These are phyloP conservation scores for Chalaropsis thielavioides DNA, from an alignment of 2,329 filamentous ascomycete species.

Conservation along the genomic window DNA sequence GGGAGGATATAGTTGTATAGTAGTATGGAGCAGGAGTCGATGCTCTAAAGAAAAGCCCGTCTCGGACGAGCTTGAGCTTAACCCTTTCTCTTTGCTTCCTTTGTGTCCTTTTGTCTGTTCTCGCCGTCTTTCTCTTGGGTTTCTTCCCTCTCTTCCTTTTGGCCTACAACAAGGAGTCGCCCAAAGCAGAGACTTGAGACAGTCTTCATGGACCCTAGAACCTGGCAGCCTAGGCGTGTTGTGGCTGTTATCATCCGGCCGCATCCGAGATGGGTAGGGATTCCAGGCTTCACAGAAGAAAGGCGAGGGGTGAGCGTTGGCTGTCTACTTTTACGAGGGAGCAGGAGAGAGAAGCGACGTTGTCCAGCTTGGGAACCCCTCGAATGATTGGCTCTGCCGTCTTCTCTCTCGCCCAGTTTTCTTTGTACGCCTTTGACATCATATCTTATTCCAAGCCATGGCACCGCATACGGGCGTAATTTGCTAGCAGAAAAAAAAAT, in stretches of 20 bases:
- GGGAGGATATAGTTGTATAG: background rate
- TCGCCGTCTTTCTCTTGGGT: background rate
- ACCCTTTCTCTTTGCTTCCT: no score
- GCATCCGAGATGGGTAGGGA: slow-evolving; percentile 2
- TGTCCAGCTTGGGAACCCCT: no score
- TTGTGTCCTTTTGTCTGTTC: background rate
- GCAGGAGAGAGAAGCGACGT: no score
- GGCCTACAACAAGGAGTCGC: background rate
- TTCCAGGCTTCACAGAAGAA: background rate
- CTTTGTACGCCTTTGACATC: background rate
- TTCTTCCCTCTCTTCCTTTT: background rate
- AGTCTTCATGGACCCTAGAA: background rate
- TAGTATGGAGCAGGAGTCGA: no score
- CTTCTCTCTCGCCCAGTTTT: background rate
- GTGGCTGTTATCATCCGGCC: slow-evolving; percentile 4
- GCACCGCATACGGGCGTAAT: background rate
- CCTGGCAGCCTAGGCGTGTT: background rate
- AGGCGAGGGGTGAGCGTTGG: background rate
- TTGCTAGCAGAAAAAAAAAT: background rate
- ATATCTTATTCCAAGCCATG: background rate
- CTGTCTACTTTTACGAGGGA: background rate
- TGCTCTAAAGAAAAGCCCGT: no score
- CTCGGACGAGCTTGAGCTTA: no score
- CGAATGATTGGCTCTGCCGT: no score
- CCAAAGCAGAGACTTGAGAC: slow-evolving; percentile 1